phyloP scores from a whole-genome alignment of 805 yeast species.

The Debaryomyces prosopidis region DNA sequence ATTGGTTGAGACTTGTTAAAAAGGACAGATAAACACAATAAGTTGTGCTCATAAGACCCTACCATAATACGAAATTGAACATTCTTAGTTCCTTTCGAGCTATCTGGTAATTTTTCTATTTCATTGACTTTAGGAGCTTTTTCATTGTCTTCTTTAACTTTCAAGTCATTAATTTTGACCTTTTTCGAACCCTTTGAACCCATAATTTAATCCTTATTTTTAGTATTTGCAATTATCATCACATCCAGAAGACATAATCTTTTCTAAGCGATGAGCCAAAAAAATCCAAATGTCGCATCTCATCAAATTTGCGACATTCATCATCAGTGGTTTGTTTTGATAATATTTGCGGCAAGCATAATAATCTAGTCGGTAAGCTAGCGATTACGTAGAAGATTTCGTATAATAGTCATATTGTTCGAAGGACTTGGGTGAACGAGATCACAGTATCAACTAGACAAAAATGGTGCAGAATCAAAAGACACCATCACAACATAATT shows the following conservation, averaged over 20 bases:
- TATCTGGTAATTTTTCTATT: not conserved
- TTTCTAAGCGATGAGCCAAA: not conserved
- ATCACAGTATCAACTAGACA: not conserved
- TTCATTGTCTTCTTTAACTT: not conserved
- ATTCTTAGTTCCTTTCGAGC: constrained; percentile 1
- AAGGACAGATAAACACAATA: constrained; percentile 79
- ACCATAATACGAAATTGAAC: constrained; percentile 75
- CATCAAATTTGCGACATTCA: constrained; percentile 2
- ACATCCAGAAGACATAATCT: not conserved
- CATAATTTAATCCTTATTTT: not conserved
- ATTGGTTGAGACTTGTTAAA: constrained; percentile 55
- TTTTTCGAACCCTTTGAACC: not conserved
- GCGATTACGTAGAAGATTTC: not conserved
- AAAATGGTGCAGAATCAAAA: constrained; percentile 25
- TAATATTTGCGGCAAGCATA: constrained; percentile 4
- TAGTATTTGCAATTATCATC: not conserved
- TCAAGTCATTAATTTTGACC: not conserved
- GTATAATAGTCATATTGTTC: not conserved
- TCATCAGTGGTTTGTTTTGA: not conserved
- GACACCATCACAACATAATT: constrained; percentile 60
- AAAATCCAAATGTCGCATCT: constrained; percentile 1
- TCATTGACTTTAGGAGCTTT: constrained; percentile 8
- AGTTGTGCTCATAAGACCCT: constrained; percentile 94
- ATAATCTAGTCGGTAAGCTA: not conserved
- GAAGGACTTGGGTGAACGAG: not conserved